Evolutionary conservation across 805 yeast genomes (phyloP).

Genomic region (Ogataea nitratoaversa): DNA sequence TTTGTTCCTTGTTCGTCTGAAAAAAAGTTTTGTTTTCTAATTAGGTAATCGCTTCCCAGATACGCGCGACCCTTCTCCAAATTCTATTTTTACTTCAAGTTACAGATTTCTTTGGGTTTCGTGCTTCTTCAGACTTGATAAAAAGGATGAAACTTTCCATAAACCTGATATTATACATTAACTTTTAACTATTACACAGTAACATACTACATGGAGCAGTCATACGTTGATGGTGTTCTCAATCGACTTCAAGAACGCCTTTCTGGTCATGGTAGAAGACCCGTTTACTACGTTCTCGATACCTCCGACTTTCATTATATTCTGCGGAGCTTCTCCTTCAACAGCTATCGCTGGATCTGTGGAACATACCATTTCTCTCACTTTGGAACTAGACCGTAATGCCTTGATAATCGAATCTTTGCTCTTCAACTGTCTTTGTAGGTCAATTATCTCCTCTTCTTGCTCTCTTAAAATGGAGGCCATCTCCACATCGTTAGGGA

Average conservation of each 20-base stretch:
- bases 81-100: too few species aligned
- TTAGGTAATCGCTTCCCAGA: too few species aligned
- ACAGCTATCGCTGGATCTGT: background rate
- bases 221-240: constrained; percentile 12
- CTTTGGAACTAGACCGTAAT: constrained; percentile 57
- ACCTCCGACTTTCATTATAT: background rate
- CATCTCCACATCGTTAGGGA: background rate
- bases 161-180: too few species aligned
- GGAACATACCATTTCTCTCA: constrained; percentile 38
- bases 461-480: constrained; percentile 45
- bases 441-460: constrained; percentile 62
- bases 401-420: constrained; percentile 80
- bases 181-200: too few species aligned
- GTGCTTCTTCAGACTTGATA: too few species aligned
- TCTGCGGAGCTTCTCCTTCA: background rate
- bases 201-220: too few species aligned
- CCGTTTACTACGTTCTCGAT: background rate
- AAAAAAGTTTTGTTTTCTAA: too few species aligned
- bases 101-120: too few species aligned
- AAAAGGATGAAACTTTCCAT: too few species aligned
- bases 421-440: constrained; percentile 58
- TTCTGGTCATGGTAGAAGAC: constrained; percentile 3
- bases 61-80: too few species aligned
- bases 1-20: too few species aligned
- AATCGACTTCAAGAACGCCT: constrained; percentile 15